Percentiles rank a stretch among this genome's conserved stretches.
These are phyloP conservation scores for Apiotrichum akiyoshidainum DNA, from an alignment of 1,284 basidiomycete genomes.

Conservation along the genomic window DNA sequence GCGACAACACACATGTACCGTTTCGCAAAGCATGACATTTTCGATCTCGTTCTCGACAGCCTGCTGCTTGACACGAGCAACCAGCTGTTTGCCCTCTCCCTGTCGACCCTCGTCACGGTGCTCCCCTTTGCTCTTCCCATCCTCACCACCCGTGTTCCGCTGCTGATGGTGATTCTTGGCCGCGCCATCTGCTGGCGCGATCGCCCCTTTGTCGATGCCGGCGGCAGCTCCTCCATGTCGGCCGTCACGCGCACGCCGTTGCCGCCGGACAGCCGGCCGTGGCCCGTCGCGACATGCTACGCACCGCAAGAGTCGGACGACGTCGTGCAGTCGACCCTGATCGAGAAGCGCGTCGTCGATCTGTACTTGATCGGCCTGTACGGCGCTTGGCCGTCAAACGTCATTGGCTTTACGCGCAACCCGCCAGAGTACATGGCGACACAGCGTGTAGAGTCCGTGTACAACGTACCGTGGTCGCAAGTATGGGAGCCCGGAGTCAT, in stretches of 20 bases:
- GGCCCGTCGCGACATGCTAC: slow-evolving; percentile 26
- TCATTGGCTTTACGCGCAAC: slow-evolving; percentile 44
- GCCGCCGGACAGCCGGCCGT: slow-evolving; percentile 22
- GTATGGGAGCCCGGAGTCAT: slow-evolving; percentile 37
- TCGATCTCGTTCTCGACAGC: slow-evolving; percentile 26
- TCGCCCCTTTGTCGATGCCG: slow-evolving; percentile 37
- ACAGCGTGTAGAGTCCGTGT: slow-evolving; percentile 33
- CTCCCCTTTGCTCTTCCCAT: slow-evolving; percentile 37
- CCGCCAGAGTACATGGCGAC: slow-evolving; percentile 35
- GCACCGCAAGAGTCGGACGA: slow-evolving; percentile 1
- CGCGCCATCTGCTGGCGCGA: slow-evolving; percentile 44
- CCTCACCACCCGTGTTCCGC: slow-evolving; percentile 34
- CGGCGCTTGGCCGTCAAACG: slow-evolving; percentile 46
- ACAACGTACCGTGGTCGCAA: slow-evolving; percentile 38
- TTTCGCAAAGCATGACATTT: slow-evolving; percentile 25
- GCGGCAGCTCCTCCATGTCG: slow-evolving; percentile 8
- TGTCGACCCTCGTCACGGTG: slow-evolving; percentile 32
- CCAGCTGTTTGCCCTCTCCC: slow-evolving; percentile 36
- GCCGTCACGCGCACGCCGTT: slow-evolving; percentile 33
- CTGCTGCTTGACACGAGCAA: slow-evolving; percentile 42
- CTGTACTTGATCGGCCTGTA: slow-evolving; percentile 38
- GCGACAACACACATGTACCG: slow-evolving; percentile 28
- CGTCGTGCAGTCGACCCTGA: slow-evolving; percentile 6
- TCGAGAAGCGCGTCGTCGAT: slow-evolving; percentile 29
- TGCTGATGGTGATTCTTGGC: slow-evolving; percentile 40